Evolutionary conservation across 1,284 basidiomycete genomes (phyloP).

Genomic region (Microbotryum intermedium): DNA sequence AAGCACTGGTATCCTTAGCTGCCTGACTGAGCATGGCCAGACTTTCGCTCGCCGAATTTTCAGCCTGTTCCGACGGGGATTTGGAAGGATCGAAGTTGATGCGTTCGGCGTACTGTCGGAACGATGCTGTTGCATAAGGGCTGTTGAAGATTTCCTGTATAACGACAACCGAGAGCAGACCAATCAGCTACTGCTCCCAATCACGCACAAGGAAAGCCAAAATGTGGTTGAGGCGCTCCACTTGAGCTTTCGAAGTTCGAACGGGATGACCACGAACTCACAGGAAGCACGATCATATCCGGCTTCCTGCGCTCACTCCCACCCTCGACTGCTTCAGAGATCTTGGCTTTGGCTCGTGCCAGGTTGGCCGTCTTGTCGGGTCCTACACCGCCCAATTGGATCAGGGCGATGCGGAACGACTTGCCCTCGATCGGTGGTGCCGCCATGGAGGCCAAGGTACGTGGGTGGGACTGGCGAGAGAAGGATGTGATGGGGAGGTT

Average conservation of each 20-base stretch:
- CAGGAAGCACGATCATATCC: constrained; percentile 79
- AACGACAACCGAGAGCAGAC: constrained; percentile 8
- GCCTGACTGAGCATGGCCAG: constrained; percentile 71
- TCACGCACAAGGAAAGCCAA: too few species aligned
- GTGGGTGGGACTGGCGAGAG: not conserved
- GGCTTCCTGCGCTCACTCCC: constrained; percentile 49
- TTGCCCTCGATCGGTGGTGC: constrained; percentile 12
- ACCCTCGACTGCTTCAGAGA: constrained; percentile 53
- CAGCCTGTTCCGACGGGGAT: constrained; percentile 48
- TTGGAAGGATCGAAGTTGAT: constrained; percentile 48
- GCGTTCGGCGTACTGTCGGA: constrained; percentile 62
- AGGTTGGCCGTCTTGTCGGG: constrained; percentile 66
- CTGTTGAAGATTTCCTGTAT: constrained; percentile 93
- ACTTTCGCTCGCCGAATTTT: constrained; percentile 60
- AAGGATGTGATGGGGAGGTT: not conserved
- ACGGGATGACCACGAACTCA: too few species aligned
- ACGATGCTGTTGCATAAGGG: constrained; percentile 63
- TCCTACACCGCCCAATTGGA: constrained; percentile 68
- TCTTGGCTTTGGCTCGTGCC: constrained; percentile 50
- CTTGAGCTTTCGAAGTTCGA: not conserved
- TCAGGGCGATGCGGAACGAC: constrained; percentile 69
- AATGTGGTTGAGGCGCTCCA: not conserved
- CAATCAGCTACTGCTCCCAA: too few species aligned
- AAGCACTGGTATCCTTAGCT: constrained; percentile 71
- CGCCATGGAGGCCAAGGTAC: not conserved